A percentile compares a stretch with the other conserved stretches of the same genome.
phyloP scores from a whole-genome alignment of 1,284 basidiomycete species.

The Irpex rosettiformis region DNA sequence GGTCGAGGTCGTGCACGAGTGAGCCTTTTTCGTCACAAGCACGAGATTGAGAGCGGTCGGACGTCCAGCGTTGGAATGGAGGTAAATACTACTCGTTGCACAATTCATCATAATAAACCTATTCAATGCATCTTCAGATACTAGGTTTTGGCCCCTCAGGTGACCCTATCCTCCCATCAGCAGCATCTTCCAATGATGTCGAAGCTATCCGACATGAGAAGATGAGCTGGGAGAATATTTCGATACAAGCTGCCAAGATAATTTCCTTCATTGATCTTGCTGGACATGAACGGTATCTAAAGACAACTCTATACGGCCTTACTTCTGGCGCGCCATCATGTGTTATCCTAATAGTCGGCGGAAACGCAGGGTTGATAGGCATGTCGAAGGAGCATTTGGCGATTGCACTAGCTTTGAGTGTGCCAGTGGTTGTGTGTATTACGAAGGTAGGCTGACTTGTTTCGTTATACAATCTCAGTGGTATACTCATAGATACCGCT shows the following conservation, averaged over 20 bases:
- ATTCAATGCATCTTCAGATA: conserved; percentile 58
- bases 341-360: conserved; percentile 94
- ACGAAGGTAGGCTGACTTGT: conserved; percentile 66
- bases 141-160: conserved; percentile 79
- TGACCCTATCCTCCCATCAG: conserved; percentile 71
- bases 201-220: conserved; percentile 78
- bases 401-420: conserved; percentile 89
- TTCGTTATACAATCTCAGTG: not conserved
- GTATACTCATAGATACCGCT: not conserved
- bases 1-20: conserved; percentile 93
- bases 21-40: conserved; percentile 93
- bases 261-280: conserved; percentile 96
- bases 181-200: conserved; percentile 48
- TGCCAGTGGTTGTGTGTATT: conserved; percentile 92
- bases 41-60: conserved; percentile 94
- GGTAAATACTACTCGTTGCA: conserved; percentile 42
- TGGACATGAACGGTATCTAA: conserved; percentile 86
- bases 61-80: conserved; percentile 97
- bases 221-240: conserved; percentile 96
- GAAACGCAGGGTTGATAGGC: conserved; percentile 93
- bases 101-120: not conserved
- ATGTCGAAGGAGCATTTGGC: conserved; percentile 99
- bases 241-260: conserved; percentile 86
- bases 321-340: conserved; percentile 95
- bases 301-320: conserved; percentile 94